These are phyloP conservation scores for Colletotrichum aenigma DNA, from an alignment of 2,329 filamentous ascomycete genomes.

Conservation along the genomic window DNA sequence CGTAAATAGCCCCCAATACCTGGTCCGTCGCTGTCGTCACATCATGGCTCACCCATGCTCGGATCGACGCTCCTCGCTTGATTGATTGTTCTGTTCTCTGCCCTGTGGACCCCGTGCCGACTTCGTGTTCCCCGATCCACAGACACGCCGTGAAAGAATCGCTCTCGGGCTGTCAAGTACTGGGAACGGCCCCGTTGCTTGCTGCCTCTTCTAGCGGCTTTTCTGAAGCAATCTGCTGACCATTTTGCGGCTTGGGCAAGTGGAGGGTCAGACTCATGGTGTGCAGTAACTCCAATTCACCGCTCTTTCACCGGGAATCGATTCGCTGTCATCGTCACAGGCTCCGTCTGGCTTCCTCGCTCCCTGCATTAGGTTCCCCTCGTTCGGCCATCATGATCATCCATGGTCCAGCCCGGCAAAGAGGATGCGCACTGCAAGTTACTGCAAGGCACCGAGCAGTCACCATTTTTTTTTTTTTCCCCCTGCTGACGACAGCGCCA, in stretches of 20 bases:
- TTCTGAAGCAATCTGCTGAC: conserved; percentile 9
- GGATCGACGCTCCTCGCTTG: conserved; percentile 4
- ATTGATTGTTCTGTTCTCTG: neutral
- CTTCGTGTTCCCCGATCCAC: neutral
- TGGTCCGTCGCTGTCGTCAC: neutral
- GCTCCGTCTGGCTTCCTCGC: neutral
- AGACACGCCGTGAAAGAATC: neutral
- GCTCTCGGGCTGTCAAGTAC: neutral
- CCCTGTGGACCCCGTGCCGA: neutral
- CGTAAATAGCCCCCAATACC: neutral
- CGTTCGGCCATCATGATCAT: neutral
- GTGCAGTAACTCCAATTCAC: conserved; percentile 12
- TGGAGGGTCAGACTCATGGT: neutral
- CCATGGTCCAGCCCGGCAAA: neutral
- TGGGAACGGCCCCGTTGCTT: neutral
- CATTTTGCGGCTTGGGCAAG: neutral
- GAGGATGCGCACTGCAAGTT: neutral
- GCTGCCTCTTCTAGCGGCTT: neutral
- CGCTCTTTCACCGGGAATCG: conserved; percentile 10
- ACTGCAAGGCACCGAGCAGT: conserved; percentile 1
- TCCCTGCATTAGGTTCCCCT: conserved; percentile 5
- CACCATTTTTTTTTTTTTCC: neutral
- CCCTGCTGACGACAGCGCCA: neutral
- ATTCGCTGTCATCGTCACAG: conserved; percentile 10
- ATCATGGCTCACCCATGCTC: neutral